Conservation (phyloP, 2,329 filamentous ascomycete species). For the Alternaria metachromatica region DNA sequence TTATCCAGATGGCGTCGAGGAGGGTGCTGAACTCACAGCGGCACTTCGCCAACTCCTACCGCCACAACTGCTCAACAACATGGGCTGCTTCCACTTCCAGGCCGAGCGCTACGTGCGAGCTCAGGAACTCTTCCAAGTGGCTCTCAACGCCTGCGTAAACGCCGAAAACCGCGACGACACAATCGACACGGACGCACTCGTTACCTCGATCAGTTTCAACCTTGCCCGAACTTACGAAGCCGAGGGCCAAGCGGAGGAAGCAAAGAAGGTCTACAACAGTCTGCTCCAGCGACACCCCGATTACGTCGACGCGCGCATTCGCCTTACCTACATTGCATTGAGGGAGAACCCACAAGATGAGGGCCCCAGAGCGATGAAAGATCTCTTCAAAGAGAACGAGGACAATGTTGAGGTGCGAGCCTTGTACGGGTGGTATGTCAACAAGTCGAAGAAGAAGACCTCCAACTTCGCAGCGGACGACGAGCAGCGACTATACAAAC, state of each 20-base stretch:
- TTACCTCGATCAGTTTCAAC: conserved; percentile 97
- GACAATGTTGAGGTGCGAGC: conserved; percentile 90
- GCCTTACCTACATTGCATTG: conserved; percentile 88
- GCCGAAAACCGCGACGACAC: conserved; percentile 76
- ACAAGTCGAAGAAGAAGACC: conserved; percentile 83
- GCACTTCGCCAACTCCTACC: conserved; percentile 79
- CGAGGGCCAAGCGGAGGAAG: conserved; percentile 79
- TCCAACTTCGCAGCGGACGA: conserved; percentile 85
- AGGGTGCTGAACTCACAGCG: conserved; percentile 59
- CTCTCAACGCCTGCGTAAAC: conserved; percentile 83
- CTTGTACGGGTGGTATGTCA: conserved; percentile 94
- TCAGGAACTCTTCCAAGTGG: conserved; percentile 89
- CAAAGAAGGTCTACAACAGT: conserved; percentile 86
- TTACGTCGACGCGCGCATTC: conserved; percentile 89
- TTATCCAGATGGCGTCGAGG: conserved; percentile 62
- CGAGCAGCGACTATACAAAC: conserved; percentile 94
- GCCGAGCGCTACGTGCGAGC: conserved; percentile 80
- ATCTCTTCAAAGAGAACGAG: conserved; percentile 83
- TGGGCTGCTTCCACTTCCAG: conserved; percentile 94
- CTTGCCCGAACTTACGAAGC: conserved; percentile 92
- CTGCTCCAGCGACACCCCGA: conserved; percentile 84
- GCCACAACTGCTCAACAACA: conserved; percentile 94
- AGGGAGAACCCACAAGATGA: conserved; percentile 81
- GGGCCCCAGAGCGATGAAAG: conserved; percentile 82
- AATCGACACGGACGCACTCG: conserved; percentile 85